Evolutionary conservation across 1,284 basidiomycete species (phyloP), one percentile per base, ranked within the genome.

Genomic region (Fomitopsis pinicola): DNA sequence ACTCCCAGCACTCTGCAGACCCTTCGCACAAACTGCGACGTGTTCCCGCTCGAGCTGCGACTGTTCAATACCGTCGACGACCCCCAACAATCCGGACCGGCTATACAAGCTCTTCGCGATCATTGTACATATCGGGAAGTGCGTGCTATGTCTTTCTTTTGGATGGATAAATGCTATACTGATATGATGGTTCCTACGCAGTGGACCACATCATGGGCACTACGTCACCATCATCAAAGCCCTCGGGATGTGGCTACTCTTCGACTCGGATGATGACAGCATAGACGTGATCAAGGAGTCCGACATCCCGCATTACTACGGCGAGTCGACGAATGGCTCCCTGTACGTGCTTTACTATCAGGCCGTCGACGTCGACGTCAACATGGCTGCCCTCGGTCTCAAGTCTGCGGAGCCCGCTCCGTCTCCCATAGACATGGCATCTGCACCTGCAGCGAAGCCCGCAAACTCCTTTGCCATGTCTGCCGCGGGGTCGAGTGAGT

Each of bases 321-420:
- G 97, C 62, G 97, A 98, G 69, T 91, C 91, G 2, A 82, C 83
- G 65, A 86, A 89, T 4, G 97, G 97, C 26, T 89, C 92, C 42
- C 97, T 96, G 22, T 99, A 99, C 74, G 96, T 99, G 30, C 81
- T 99, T 40, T 99, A 97, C 77, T 99, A 99, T 75, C 95, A 98
- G 75, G 96, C 95, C 14, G 88, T 85, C 17, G 94, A 98, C 73
- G 81, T 96, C 60, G 88, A 95, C 70, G n/a, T n/a, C n/a, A n/a
- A n/a, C n/a, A 77, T 84, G 40, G 70, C 76, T n/a, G 78, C 81
- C 17, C 81, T 95, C 17, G 94, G 94, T 1, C 73, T 93, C 12
- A 81, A 78, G 28, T 63, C 72, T 14, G 69, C 74, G 22, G 66
- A 64, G 14, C 65, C 72, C 15, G 64, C 64, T 12, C 65, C 67